These are phyloP conservation scores for Ceratocystis harringtonii DNA, from an alignment of 2,329 filamentous ascomycete genomes.

Conservation along the genomic window DNA sequence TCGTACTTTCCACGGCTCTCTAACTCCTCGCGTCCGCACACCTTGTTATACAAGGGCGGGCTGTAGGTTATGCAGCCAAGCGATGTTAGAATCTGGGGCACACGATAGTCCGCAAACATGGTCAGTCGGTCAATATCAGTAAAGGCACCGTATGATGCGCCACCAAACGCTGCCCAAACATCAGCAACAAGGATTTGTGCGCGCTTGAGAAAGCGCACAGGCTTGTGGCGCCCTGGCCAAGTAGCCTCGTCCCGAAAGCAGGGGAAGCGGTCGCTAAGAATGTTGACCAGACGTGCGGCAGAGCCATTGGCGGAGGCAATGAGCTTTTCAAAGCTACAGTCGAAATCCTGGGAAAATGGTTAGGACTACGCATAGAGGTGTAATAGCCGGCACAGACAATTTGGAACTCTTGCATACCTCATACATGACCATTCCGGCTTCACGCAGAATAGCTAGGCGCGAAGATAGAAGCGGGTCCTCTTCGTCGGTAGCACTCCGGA, in stretches of 20 bases:
- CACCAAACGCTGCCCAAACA: slow-evolving; percentile 89
- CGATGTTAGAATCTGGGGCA: slow-evolving; percentile 80
- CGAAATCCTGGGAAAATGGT: slow-evolving; percentile 46
- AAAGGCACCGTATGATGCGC: slow-evolving; percentile 64
- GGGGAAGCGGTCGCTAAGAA: slow-evolving; percentile 64
- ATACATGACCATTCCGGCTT: slow-evolving; percentile 67
- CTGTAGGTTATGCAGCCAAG: slow-evolving; percentile 75
- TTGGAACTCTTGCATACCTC: slow-evolving; percentile 36
- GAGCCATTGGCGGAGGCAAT: slow-evolving; percentile 62
- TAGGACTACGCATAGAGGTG: background rate
- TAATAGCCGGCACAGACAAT: background rate
- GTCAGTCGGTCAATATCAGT: slow-evolving; percentile 87
- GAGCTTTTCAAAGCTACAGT: slow-evolving; percentile 57
- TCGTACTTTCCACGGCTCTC: slow-evolving; percentile 65
- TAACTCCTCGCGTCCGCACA: slow-evolving; percentile 50
- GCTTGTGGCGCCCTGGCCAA: slow-evolving; percentile 55
- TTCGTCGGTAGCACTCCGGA: slow-evolving; percentile 74
- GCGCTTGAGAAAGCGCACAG: slow-evolving; percentile 75
- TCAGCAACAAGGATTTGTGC: slow-evolving; percentile 95
- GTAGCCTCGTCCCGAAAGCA: slow-evolving; percentile 72
- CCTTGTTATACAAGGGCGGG: slow-evolving; percentile 57
- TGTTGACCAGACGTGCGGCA: slow-evolving; percentile 70
- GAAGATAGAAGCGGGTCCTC: slow-evolving; percentile 72
- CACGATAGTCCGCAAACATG: slow-evolving; percentile 96
- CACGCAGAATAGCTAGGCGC: slow-evolving; percentile 62